Evolutionary conservation across 2,329 filamentous ascomycete species (phyloP), one percentile per base, ranked within the genome.

Genomic region (Trichoderma breve): DNA sequence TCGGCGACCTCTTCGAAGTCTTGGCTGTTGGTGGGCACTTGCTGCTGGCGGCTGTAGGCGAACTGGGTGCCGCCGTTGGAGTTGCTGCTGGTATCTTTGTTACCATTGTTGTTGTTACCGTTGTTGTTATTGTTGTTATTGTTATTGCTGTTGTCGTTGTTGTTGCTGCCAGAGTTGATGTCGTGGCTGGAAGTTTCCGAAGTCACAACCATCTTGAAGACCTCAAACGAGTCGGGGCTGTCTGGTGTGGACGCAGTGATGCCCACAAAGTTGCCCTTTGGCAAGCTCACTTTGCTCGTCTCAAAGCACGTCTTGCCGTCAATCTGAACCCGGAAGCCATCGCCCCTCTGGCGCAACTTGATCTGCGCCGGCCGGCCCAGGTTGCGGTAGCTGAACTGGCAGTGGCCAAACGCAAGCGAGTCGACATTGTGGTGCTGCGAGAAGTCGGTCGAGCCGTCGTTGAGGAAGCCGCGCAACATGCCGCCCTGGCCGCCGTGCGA

Each of bases 191-290:
- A 83, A 21, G 28, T 53, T 77, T 89, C 87, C 12, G 88, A 90
- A 78, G 91, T 89, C 66, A 96, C 89, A 43, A 92, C 87, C 79
- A 98, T 88, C 80, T 95, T 97, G 86, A 95, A 96, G 75, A 97
- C 82, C 82, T 99, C 96, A 78, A 98, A 97, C 6, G 94, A 97
- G 83, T 99, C 96, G 0, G 96, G 94, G 77, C 90, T 95, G 76
- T 98, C 95, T 34, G 93, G 93, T 3, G 93, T 95, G 18, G 93
- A 93, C 55, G 95, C 96, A 14, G 92, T 94, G 76, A 99, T 84
- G 77, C 96, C 96, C 75, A 97, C 93, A 80, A 89, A 88, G 84
- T 98, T 97, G 75, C 93, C 93, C 2, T 87, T 77, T 3, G 95
- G 96, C 28, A 99, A 87, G 73, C 85, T 86, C 77, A 98, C 87